Evolutionary conservation across 1,139 yeast genomes (phyloP).

Genomic region (Pichia inconspicua): DNA sequence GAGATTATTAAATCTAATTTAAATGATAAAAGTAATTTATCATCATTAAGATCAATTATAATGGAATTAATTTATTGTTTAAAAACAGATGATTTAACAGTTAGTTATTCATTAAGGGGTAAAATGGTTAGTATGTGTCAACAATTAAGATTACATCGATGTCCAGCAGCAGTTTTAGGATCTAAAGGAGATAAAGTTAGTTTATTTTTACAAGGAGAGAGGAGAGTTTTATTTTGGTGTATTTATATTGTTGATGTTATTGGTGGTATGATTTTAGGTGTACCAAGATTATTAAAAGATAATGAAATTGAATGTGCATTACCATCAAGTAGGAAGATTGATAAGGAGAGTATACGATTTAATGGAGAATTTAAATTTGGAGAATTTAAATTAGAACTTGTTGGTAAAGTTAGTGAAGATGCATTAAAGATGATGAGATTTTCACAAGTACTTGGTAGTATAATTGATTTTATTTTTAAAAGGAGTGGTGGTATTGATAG

Average conservation of each 20-base stretch:
- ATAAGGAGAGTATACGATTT: conserved; percentile 44
- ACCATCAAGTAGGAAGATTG: conserved; percentile 40
- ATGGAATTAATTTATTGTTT: conserved; percentile 66
- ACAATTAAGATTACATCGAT: conserved; percentile 74
- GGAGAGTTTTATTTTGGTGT: conserved; percentile 81
- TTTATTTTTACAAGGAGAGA: conserved; percentile 66
- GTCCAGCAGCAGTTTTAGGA: conserved; percentile 76
- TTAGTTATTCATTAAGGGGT: conserved; percentile 71
- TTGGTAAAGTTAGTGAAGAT: conserved; percentile 59
- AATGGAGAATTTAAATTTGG: conserved; percentile 47
- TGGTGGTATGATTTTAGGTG: conserved; percentile 69
- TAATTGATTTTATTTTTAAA: conserved; percentile 59
- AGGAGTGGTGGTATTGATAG: conserved; percentile 28
- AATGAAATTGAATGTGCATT: conserved; percentile 79
- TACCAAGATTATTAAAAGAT: conserved; percentile 72
- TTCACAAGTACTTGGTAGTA: conserved; percentile 65
- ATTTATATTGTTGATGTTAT: conserved; percentile 71
- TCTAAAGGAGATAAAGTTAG: conserved; percentile 49
- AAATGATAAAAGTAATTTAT: conserved; percentile 54
- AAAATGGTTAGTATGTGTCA: conserved; percentile 77
- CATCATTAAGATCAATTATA: conserved; percentile 62
- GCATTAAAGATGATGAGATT: conserved; percentile 62
- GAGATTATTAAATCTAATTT: conserved; percentile 44
- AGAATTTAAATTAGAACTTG: conserved; percentile 49
- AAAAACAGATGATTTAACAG: conserved; percentile 64